Evolutionary conservation across 192 early-diverging fungal genomes (phyloP).

Genomic region (Coemansia sp.): DNA sequence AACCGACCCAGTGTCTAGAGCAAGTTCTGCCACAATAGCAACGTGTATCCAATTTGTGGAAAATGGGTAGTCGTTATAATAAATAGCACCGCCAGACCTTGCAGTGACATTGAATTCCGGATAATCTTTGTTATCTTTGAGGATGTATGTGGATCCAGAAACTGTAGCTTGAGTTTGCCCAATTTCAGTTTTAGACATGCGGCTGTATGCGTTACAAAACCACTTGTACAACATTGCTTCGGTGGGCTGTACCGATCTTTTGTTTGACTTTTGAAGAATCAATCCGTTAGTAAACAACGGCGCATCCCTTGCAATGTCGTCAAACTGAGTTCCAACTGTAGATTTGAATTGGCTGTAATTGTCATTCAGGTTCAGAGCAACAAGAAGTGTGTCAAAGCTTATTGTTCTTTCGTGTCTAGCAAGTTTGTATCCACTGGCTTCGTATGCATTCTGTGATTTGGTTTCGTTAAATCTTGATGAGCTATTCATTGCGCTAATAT

Average conservation of each 20-base stretch:
- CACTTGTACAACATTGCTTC: background rate
- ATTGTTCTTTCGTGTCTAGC: background rate
- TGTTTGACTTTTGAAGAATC: background rate
- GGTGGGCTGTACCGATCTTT: background rate
- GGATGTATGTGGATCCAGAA: background rate
- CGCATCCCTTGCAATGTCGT: background rate
- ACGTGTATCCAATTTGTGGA: background rate
- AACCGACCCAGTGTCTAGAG: background rate
- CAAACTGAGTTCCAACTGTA: background rate
- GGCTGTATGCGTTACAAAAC: background rate
- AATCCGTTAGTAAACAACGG: background rate
- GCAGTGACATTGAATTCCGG: background rate
- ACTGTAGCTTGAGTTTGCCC: background rate
- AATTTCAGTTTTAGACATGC: background rate
- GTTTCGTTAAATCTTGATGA: no score
- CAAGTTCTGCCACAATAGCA: background rate
- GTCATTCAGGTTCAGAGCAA: background rate
- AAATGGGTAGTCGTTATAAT: background rate
- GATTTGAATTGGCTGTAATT: background rate
- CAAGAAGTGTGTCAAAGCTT: background rate
- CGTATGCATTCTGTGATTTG: no score
- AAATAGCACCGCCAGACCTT: background rate
- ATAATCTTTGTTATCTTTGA: background rate
- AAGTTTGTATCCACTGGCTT: no score
- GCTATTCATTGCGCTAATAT: no score